Evolutionary conservation across 1,139 yeast species (phyloP), one percentile per base, ranked within the genome.

Genomic region (Scheffersomyces parashehatae): DNA sequence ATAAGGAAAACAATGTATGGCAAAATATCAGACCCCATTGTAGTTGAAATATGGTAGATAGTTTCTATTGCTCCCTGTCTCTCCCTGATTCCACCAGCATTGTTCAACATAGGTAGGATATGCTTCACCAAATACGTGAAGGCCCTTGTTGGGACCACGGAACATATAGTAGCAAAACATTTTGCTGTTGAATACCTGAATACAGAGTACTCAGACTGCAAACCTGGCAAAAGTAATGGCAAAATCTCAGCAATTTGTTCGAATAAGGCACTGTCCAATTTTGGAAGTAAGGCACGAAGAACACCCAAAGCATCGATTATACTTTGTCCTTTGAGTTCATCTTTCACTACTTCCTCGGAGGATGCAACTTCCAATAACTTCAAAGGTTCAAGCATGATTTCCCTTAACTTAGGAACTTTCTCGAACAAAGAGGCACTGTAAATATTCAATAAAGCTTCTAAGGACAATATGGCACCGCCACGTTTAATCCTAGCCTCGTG

Each of bases 41-140:
- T 79, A 20, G 77, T 74, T 1, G 96, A 82, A 42, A 93, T 72
- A 60, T 93, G 97, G 61, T 89, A 90, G 7, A 93, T 79, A 28
- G 95, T 81, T 67, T 95, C 99, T 45, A 90, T 85, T 4, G 96
- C 93, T 56, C 99, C 99, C 67, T 93, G 97, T 50, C 99, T 79
- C 50, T 85, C 85, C 35, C 70, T 75, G n/a, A 83, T 67, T 34
- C 79, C 81, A n/a, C 88, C 82, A 0, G 95, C 89, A 64, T 86
- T 89, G 52, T 83, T 83, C 55, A 93, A 71, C 79, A 88, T 75
- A 1, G 98, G 97, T 35, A 95, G 67, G 2, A 93, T 75, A 9
- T 79, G 70, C 50, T 85, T 83, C n/a, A 95, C 93, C 49, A 91
- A 73, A 51, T 82, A 82, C 5, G 95, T 85, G 62, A 95, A 87